A percentile compares a stretch with the other conserved stretches of the same genome.
Evolutionary conservation across 305 asterid genomes (phyloP).

Genomic region (Fraxinus baroniana): DNA sequence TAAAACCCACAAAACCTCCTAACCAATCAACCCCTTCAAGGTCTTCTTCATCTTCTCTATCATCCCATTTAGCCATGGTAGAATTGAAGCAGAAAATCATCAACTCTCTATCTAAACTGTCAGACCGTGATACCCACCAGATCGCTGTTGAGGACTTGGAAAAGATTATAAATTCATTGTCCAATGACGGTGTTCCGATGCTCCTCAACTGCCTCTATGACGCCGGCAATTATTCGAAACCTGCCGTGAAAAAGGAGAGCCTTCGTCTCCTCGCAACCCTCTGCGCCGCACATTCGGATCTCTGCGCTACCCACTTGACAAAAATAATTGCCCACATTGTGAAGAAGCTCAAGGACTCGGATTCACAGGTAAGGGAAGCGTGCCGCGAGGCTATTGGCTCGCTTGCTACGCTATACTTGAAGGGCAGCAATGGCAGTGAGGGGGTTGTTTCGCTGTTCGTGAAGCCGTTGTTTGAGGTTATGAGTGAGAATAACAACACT

Average conservation of each 20-base stretch:
- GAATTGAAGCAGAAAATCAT: slow-evolving; percentile 90
- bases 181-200: slow-evolving; percentile 86
- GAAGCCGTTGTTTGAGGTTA: slow-evolving; percentile 91
- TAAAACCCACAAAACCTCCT: slow-evolving; percentile 21
- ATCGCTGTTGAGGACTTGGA: slow-evolving; percentile 96
- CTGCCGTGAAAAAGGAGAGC: slow-evolving; percentile 82
- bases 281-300: slow-evolving; percentile 63
- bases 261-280: slow-evolving; percentile 66
- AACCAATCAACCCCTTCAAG: slow-evolving; percentile 13
- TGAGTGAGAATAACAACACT: slow-evolving; percentile 83
- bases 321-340: slow-evolving; percentile 79
- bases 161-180: slow-evolving; percentile 65
- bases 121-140: slow-evolving; percentile 98
- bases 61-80: slow-evolving; percentile 91
- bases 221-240: slow-evolving; percentile 78
- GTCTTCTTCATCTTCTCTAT: slow-evolving; percentile 49
- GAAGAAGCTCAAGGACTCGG: slow-evolving; percentile 79
- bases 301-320: slow-evolving; percentile 78
- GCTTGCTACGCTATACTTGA: slow-evolving; percentile 69
- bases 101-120: slow-evolving; percentile 79
- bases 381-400: slow-evolving; percentile 89
- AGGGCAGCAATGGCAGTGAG: slow-evolving; percentile 62
- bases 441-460: slow-evolving; percentile 74
- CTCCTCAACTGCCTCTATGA: slow-evolving; percentile 91
- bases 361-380: slow-evolving; percentile 89